phyloP scores from a whole-genome alignment of 768 basidiomycete species.

The Lactarius vividus region DNA sequence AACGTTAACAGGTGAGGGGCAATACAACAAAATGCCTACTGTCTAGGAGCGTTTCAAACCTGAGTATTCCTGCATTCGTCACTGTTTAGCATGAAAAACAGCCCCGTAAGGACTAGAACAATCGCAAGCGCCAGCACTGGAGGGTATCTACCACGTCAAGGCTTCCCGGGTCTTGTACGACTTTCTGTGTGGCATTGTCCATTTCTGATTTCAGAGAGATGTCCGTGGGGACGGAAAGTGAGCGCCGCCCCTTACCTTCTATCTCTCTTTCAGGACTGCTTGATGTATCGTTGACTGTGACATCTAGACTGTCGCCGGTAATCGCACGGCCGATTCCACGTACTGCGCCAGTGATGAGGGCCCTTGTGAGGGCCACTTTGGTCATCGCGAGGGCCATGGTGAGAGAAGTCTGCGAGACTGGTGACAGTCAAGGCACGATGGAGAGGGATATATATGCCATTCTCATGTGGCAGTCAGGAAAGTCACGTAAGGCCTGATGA shows the following conservation, averaged over 20 bases:
- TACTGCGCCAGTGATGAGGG: conserved; percentile 30
- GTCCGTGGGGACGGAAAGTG: conserved; percentile 17
- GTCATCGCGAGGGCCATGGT: neutral
- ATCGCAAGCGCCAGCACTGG: too few species aligned
- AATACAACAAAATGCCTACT: neutral
- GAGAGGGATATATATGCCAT: neutral
- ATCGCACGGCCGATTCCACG: conserved; percentile 29
- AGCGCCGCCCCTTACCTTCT: conserved; percentile 13
- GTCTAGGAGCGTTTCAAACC: neutral
- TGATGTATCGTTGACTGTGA: conserved; percentile 27
- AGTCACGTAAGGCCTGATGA: too few species aligned
- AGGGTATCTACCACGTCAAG: conserved; percentile 25
- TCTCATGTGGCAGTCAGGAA: neutral
- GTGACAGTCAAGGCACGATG: neutral
- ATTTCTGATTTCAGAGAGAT: conserved; percentile 19
- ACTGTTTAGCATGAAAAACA: conserved; percentile 14
- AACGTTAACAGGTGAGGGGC: neutral
- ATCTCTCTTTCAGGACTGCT: conserved; percentile 8
- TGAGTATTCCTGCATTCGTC: conserved; percentile 21
- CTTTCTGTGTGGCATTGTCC: neutral
- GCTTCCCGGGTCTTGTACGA: conserved; percentile 17
- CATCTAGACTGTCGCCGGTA: conserved; percentile 27
- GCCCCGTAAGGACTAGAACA: neutral
- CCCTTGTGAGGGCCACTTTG: conserved; percentile 28
- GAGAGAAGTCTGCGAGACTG: neutral